These are phyloP conservation scores for Termitomyces sp. DNA, from an alignment of 768 basidiomycete genomes.

Conservation along the genomic window DNA sequence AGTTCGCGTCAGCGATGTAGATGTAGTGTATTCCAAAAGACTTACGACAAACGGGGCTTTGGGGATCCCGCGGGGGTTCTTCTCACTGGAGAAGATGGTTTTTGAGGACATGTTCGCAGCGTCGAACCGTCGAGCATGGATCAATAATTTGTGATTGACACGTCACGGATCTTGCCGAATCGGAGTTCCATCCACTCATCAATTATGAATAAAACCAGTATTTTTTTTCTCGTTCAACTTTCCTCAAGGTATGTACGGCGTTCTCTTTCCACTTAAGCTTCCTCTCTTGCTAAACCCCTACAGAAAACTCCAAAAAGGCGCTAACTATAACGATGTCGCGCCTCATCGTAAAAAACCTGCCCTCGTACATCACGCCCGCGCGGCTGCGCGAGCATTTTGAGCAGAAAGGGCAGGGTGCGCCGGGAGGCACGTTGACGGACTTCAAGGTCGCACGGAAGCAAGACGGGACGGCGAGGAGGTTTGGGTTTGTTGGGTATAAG, in stretches of 20 bases:
- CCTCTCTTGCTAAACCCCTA: background rate
- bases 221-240: slow-evolving; percentile 18
- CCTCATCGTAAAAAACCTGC: slow-evolving; percentile 80
- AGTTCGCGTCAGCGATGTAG: slow-evolving; percentile 10
- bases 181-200: slow-evolving; percentile 16
- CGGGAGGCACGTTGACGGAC: slow-evolving; percentile 78
- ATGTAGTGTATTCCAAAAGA: too few relatives aligned
- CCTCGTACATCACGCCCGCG: slow-evolving; percentile 60
- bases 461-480: slow-evolving; percentile 79
- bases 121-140: too few relatives aligned
- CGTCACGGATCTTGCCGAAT: slow-evolving; percentile 20
- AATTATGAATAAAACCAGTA: slow-evolving; percentile 12
- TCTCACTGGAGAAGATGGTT: slow-evolving; percentile 24
- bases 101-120: slow-evolving; percentile 15
- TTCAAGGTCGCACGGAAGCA: slow-evolving; percentile 72
- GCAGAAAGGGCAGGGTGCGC: slow-evolving; percentile 50
- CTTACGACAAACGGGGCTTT: slow-evolving; percentile 90
- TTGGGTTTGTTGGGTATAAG: slow-evolving; percentile 93
- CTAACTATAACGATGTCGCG: slow-evolving; percentile 83
- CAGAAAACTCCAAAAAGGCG: too few relatives aligned
- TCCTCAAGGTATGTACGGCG: slow-evolving; percentile 19
- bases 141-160: background rate
- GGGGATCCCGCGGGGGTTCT: slow-evolving; percentile 91
- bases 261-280: background rate
- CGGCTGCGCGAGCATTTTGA: slow-evolving; percentile 68